These are phyloP conservation scores for Oidium heveae DNA, from an alignment of 2,329 filamentous ascomycete species.

Conservation along the genomic window DNA sequence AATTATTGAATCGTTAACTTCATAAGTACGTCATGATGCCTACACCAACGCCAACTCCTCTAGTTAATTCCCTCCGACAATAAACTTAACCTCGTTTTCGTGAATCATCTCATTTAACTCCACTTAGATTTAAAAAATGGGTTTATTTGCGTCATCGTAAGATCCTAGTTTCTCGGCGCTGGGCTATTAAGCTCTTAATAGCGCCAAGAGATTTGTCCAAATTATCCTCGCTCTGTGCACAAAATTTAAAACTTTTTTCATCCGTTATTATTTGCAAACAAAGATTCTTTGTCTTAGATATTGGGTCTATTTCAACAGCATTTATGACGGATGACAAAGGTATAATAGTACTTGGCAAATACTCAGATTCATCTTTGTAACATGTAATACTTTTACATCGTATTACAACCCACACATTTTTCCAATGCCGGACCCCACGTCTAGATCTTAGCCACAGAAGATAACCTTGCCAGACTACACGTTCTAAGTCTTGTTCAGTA, in stretches of 20 bases:
- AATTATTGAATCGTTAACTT: no score
- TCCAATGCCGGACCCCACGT: slow-evolving; percentile 74
- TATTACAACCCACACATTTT: slow-evolving; percentile 78
- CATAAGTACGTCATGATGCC: background rate
- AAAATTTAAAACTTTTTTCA: slow-evolving; percentile 61
- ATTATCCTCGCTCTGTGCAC: slow-evolving; percentile 54
- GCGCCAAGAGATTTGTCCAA: slow-evolving; percentile 69
- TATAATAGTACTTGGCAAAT: slow-evolving; percentile 62
- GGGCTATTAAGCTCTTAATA: slow-evolving; percentile 64
- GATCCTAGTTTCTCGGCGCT: slow-evolving; percentile 21
- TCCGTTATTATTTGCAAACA: slow-evolving; percentile 89
- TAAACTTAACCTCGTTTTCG: background rate
- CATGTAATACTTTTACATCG: slow-evolving; percentile 64
- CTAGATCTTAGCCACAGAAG: slow-evolving; percentile 65
- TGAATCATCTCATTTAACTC: background rate
- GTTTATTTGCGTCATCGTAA: no score
- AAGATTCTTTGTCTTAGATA: slow-evolving; percentile 60
- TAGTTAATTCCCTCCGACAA: background rate
- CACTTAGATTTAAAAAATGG: background rate
- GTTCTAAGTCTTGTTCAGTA: slow-evolving; percentile 43
- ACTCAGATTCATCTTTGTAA: slow-evolving; percentile 85
- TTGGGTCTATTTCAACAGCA: slow-evolving; percentile 73
- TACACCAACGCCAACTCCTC: background rate
- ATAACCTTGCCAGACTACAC: slow-evolving; percentile 85
- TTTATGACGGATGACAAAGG: slow-evolving; percentile 59